These are phyloP conservation scores for Nyssa sinensis DNA, from an alignment of 148 eudicot species.

Conservation along the genomic window DNA sequence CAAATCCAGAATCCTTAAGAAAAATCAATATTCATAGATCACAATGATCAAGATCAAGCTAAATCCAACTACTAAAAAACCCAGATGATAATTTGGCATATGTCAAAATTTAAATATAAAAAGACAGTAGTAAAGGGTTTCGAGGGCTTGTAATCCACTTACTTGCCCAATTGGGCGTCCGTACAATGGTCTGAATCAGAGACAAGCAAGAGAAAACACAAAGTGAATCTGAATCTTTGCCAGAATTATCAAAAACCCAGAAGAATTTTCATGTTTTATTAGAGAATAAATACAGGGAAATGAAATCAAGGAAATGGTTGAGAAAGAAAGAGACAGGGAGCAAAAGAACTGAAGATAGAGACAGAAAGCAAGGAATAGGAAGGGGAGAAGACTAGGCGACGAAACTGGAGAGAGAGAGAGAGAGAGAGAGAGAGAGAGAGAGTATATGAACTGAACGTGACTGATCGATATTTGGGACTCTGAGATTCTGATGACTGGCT, in stretches of 20 bases:
- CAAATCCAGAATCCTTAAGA: background rate
- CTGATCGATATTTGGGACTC: too few species aligned
- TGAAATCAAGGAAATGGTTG: background rate
- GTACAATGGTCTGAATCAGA: background rate
- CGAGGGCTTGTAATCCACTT: background rate
- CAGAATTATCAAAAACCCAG: background rate
- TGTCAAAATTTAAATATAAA: background rate
- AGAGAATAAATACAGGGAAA: background rate
- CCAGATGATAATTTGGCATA: too few species aligned
- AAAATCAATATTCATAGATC: background rate
- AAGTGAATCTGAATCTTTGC: background rate
- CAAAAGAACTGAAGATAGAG: background rate
- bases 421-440: background rate
- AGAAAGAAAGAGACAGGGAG: background rate
- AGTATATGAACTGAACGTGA: background rate
- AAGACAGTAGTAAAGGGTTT: background rate
- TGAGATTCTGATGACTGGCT: too few species aligned
- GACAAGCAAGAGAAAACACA: background rate
- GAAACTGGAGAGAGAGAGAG: slow-evolving; percentile 2
- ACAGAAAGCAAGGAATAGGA: background rate
- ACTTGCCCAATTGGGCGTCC: slow-evolving; percentile 15
- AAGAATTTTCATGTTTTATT: background rate
- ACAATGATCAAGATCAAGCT: background rate
- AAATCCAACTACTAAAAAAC: too few species aligned
- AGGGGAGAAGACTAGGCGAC: background rate